Base-by-base conservation (phyloP, 352 stramenopile species). In the Phytophthora pisi region DNA sequence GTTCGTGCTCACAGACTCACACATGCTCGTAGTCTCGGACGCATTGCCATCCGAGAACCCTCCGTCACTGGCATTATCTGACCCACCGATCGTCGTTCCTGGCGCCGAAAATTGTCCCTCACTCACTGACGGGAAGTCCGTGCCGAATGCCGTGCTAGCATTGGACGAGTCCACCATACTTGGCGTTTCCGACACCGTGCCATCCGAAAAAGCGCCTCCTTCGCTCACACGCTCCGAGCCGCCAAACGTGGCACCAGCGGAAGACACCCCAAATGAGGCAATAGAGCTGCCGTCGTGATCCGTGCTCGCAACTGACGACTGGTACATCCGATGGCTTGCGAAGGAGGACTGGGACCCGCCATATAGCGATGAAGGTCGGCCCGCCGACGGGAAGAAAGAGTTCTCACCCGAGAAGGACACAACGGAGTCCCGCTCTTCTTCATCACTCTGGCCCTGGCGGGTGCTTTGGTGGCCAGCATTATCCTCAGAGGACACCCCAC, bases 141-240 rank as follows among this genome's bases (percentile, higher is more conserved):
- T 92, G 7, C 85, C 79, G 18, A 92, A 92, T 5, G 86, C 84
- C 7, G 86, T 94, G 53, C 86, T 89, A 7, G 80, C 84, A 67
- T 88, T 94, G 5, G 84, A 92, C 15, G 82, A 90, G 16, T 85
- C 80, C 53, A 91, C 76, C 26, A 88, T 80, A 28, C 86, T 94
- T 16, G 84, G 77, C 2, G 82, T 91, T 54, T 94, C 86, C 1
- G 86, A 94, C 0, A 82, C 68, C 26, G 81, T 86, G 16, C 77
- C 82, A 51, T 92, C 84, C 16, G 82, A 91, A 76, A 84, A 91
- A 30, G 78, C 65, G 10, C 75, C 82, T 45, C 75, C 79, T 54
- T 92, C 84, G 28, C 84, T 86, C 15, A 85, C 76, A 30, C 81
- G 80, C 53, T 94, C 86, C 36, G 84, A 92, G 2, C 80, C 84